Base-by-base conservation (phyloP, 2,329 filamentous ascomycete species). In the Nigrospora sphaerica region DNA sequence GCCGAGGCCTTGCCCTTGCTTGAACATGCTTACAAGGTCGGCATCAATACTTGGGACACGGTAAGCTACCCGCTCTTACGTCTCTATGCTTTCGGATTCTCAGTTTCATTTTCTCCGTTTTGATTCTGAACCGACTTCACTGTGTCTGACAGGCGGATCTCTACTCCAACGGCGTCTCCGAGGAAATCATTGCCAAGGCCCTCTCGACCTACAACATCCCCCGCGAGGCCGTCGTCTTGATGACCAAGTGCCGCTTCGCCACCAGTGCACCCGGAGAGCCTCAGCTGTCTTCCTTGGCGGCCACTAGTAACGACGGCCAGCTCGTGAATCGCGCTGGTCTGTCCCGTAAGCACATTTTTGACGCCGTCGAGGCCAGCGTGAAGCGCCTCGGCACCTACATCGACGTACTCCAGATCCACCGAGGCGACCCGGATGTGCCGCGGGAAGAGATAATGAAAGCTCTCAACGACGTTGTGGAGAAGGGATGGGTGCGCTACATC, bases 101-200 rank as follows among this genome's bases (percentile, higher is more conserved):
- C 33, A 31, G 33, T 9, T 35, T 35, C 13, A 11, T 11, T 16
- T 4, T 4, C 4, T 4, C 13, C 10, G 4, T 5, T 4, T 16
- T 34, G 33, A 39, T 32, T 10, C 12, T 18, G 18, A 38, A 41
- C 33, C 28, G 31, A 23, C 6, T 9, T 19, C n/a, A 42, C 12
- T 33, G 23, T 49, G 46, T 63, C 67, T 74, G 46, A 74, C 71
- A 39, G 37, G 77, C 78, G 14, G 74, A 81, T 52, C 68, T 72
- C 34, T 81, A 82, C 62, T 78, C 73, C 16, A 80, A 86, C 57
- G 84, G 85, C 18, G 57, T 64, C 9, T 83, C 76, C 3, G 84
- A 88, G 57, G 65, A 71, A 43, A 76, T 88, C 52, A 74, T 88
- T 49, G 83, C 73, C 46, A 83, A 81, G 57, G 81, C 83, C 0